phyloP scores from a whole-genome alignment of 805 yeast genomes.

The Komagataella ulmi region DNA sequence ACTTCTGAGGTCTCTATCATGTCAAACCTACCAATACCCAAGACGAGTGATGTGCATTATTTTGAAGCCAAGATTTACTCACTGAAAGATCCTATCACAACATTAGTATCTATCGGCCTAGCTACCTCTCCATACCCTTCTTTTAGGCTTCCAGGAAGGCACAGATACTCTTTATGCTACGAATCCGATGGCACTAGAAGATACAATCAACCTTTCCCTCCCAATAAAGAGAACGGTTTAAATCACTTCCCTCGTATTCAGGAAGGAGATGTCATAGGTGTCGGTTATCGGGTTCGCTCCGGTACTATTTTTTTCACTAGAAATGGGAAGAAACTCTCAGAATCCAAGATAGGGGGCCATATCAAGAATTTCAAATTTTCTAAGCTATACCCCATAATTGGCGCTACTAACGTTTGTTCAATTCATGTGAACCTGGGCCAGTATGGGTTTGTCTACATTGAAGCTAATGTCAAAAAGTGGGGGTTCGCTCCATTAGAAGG shows the following conservation, averaged over 20 bases:
- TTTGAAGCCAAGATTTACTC: constrained; percentile 81
- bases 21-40: constrained; percentile 79
- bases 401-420: constrained; percentile 70
- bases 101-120: constrained; percentile 62
- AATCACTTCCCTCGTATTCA: constrained; percentile 44
- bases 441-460: constrained; percentile 79
- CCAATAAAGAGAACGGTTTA: constrained; percentile 25
- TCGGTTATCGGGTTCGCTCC: constrained; percentile 72
- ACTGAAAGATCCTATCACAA: constrained; percentile 39
- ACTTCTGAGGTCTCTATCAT: constrained; percentile 40
- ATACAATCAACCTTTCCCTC: constrained; percentile 59
- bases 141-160: constrained; percentile 88
- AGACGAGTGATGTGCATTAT: constrained; percentile 73
- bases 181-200: constrained; percentile 78
- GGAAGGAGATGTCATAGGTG: constrained; percentile 87
- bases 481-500: constrained; percentile 90
- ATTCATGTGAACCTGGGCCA: constrained; percentile 88
- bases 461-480: constrained; percentile 91
- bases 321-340: constrained; percentile 81
- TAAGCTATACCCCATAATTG: constrained; percentile 77
- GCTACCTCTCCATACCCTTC: constrained; percentile 85
- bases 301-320: constrained; percentile 90
- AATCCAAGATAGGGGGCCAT: constrained; percentile 73
- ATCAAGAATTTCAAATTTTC: constrained; percentile 56
- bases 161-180: constrained; percentile 72